Base-by-base conservation (phyloP, 345 rosid species). In the Aquilaria malaccensis region DNA sequence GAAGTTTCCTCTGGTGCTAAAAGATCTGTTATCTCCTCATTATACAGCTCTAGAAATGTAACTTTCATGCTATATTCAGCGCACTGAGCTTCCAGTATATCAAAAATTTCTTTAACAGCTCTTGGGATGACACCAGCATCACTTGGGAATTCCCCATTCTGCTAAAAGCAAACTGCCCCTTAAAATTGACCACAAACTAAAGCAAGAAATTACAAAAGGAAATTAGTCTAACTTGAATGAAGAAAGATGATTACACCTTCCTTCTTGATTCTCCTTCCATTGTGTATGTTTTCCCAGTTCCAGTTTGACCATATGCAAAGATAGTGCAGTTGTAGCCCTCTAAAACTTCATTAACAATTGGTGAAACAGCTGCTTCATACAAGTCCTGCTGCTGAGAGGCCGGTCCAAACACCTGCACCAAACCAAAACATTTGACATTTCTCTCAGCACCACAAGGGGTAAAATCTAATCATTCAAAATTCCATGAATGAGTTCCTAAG, bases 241-340 rank as follows among this genome's bases (percentile, higher is more conserved):
- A 30, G 14, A 10, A 9, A 60, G 33, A 60, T 33, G 41, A 14
- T 2, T 52, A 45, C 60, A 93, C 97, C 95, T 90, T 94, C 79
- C 86, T 94, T 78, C 99, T 80, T 29, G 84, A 89, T 64, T 95
- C 99, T 68, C 99, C 99, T 81, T 94, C 99, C 99, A 94, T 94
- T 0, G 97, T 94, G 78, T 94, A 94, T 13, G 99, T 94, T 71
- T 94, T 94, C 46, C 99, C 99, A 13, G 97, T 94, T 67, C 97
- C 99, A 3, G 97, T 94, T 72, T 94, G 99, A 57, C 99, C 99
- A 68, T 94, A 94, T 3, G 99, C 99, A 82, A 94, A 94, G 73
- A 94, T 94, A 45, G 99, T 94, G 79, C 97, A 94, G 73, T 94
- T 94, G 63, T 94, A 94, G 59, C 99, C 99, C 73, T 94, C 97